Percentiles rank a stretch among this genome's conserved stretches.
Evolutionary conservation across 164 flowering plant genomes (phyloP).

Genomic region (Berberis vulgaris): DNA sequence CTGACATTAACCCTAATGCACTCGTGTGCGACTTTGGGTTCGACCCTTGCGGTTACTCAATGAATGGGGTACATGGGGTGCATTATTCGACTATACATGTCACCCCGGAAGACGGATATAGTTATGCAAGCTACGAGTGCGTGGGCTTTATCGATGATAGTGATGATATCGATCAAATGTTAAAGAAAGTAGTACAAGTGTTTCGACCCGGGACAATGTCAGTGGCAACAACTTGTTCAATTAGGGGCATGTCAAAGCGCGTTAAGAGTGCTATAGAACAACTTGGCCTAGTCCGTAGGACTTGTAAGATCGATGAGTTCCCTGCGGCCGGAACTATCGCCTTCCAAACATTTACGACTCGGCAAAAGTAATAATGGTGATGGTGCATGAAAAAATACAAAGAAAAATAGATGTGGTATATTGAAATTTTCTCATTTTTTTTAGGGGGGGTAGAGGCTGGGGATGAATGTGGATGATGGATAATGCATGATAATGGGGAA

Average conservation of each 20-base stretch:
- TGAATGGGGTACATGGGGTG: constrained; percentile 72
- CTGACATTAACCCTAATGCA: constrained; percentile 35
- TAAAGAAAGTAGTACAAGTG: constrained; percentile 55
- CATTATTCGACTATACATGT: constrained; percentile 91
- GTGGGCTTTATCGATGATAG: constrained; percentile 37
- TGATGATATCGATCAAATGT: constrained; percentile 21
- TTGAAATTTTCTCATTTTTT: neutral
- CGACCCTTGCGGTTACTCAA: constrained; percentile 97
- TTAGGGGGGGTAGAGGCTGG: neutral
- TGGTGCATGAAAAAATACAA: neutral
- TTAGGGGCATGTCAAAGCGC: constrained; percentile 22
- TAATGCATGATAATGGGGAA: constrained; percentile 7
- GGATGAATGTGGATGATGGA: constrained; percentile 1
- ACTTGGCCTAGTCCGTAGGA: constrained; percentile 49
- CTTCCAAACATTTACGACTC: constrained; percentile 61
- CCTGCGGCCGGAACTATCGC: constrained; percentile 59
- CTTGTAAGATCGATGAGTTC: constrained; percentile 47
- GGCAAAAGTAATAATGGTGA: constrained; percentile 29
- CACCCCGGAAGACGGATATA: constrained; percentile 92
- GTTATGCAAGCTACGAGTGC: constrained; percentile 91
- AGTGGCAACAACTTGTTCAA: constrained; percentile 45
- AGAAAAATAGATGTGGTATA: neutral
- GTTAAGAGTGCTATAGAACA: constrained; percentile 39
- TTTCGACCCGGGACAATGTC: constrained; percentile 73
- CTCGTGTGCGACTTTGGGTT: constrained; percentile 74